Conservation (phyloP, 176 grass and related monocot genomes). For the Carex kokanica region DNA sequence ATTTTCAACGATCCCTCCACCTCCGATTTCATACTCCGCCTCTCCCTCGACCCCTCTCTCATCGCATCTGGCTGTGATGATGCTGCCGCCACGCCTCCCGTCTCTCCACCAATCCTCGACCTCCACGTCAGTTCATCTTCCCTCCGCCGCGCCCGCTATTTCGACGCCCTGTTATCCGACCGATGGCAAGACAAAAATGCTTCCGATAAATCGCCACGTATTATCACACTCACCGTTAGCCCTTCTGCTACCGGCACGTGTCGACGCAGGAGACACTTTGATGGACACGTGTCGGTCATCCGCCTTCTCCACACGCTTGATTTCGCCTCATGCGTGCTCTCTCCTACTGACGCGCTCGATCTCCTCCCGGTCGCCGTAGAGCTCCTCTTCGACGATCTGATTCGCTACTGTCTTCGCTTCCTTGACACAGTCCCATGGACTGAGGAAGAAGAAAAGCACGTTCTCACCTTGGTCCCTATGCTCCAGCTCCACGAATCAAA, state of each 20-base stretch:
- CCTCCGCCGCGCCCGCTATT: constrained; percentile 59
- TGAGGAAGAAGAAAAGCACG: constrained; percentile 45
- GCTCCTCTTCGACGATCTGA: constrained; percentile 59
- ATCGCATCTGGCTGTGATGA: background rate
- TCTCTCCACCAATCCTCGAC: constrained; percentile 24
- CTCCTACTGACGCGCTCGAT: constrained; percentile 47
- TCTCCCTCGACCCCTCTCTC: constrained; percentile 29
- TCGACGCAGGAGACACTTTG: constrained; percentile 33
- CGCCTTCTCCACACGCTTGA: constrained; percentile 62
- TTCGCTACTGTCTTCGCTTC: constrained; percentile 55
- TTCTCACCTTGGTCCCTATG: constrained; percentile 48
- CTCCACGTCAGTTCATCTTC: constrained; percentile 46
- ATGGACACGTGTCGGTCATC: constrained; percentile 47
- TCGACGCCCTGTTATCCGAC: constrained; percentile 45
- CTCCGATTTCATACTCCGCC: constrained; percentile 60
- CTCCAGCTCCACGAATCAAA: constrained; percentile 43
- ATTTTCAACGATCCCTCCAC: constrained; percentile 44
- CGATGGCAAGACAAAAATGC: constrained; percentile 22
- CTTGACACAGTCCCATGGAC: constrained; percentile 68
- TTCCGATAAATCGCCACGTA: constrained; percentile 13
- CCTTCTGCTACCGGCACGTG: background rate
- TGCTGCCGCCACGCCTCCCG: background rate
- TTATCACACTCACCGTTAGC: constrained; percentile 5
- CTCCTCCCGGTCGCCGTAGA: constrained; percentile 51
- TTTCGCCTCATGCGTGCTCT: constrained; percentile 38